These are phyloP conservation scores for Zizania latifolia DNA, from an alignment of 176 grass and related monocot genomes.

Conservation along the genomic window DNA sequence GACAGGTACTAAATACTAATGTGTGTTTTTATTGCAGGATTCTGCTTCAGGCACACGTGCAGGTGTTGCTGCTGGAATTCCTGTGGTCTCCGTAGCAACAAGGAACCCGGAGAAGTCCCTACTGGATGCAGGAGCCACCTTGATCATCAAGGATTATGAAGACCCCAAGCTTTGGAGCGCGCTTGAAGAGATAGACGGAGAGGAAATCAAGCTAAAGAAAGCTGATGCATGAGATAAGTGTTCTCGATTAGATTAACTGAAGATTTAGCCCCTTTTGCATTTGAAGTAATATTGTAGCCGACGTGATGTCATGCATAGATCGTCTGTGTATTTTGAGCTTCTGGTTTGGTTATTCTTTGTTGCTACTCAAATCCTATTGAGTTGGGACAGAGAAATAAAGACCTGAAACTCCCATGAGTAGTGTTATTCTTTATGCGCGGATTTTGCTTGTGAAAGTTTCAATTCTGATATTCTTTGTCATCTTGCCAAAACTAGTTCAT, in stretches of 20 bases:
- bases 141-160: constrained; percentile 77
- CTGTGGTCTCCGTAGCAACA: constrained; percentile 51
- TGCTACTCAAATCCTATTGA: not conserved
- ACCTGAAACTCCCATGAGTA: not conserved
- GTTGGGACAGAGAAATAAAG: constrained; percentile 8
- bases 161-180: constrained; percentile 72
- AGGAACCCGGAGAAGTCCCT: constrained; percentile 84
- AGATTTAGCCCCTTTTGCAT: not conserved
- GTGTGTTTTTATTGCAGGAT: constrained; percentile 31
- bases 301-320: not conserved
- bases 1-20: not conserved
- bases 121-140: constrained; percentile 55
- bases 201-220: constrained; percentile 49
- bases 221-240: not conserved
- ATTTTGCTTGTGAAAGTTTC: not conserved
- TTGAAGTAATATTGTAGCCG: not conserved
- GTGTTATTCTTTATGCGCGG: not conserved
- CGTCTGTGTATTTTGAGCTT: constrained; percentile 15
- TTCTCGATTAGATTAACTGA: not conserved
- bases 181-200: constrained; percentile 55
- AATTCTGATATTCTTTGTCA: not conserved
- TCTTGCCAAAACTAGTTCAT: not conserved
- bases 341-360: not conserved
- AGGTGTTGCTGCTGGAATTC: constrained; percentile 71
- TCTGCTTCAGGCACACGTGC: constrained; percentile 75